phyloP scores from a whole-genome alignment of 2,329 filamentous ascomycete species.

The Pseudohalonectria lignicola region DNA sequence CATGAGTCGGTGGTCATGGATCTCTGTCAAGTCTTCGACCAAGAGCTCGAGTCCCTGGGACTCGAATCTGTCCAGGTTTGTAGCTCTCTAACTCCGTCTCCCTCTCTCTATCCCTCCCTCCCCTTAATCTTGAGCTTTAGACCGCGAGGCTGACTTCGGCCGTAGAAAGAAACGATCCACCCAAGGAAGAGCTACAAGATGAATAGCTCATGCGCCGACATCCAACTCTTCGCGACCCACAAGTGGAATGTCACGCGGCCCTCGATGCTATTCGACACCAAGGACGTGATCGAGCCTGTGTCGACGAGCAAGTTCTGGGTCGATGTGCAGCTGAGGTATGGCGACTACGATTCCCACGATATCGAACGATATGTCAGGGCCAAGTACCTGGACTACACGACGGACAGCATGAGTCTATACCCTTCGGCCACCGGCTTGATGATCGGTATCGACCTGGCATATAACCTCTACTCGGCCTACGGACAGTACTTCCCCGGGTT shows the following conservation, averaged over 20 bases:
- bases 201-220: slow-evolving; percentile 98
- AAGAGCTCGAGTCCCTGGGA: slow-evolving; percentile 87
- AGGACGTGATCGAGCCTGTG: slow-evolving; percentile 85
- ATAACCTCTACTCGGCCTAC: slow-evolving; percentile 96
- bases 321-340: slow-evolving; percentile 38
- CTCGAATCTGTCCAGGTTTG: slow-evolving; percentile 97
- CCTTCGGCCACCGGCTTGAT: slow-evolving; percentile 93
- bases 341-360: slow-evolving; percentile 97
- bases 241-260: slow-evolving; percentile 98
- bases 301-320: slow-evolving; percentile 99
- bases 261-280: slow-evolving; percentile 88
- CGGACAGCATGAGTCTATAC: slow-evolving; percentile 97
- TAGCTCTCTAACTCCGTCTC: too few species aligned
- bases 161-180: slow-evolving; percentile 99
- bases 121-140: too few species aligned
- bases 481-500: slow-evolving; percentile 98
- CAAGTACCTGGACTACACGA: slow-evolving; percentile 98
- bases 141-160: too few species aligned
- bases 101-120: too few species aligned
- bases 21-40: slow-evolving; percentile 95
- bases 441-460: slow-evolving; percentile 95
- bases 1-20: slow-evolving; percentile 99
- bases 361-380: slow-evolving; percentile 96
- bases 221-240: slow-evolving; percentile 90
- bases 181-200: slow-evolving; percentile 99